phyloP scores from a whole-genome alignment of 1,284 basidiomycete species.

The Ceratobasidium papillatum region DNA sequence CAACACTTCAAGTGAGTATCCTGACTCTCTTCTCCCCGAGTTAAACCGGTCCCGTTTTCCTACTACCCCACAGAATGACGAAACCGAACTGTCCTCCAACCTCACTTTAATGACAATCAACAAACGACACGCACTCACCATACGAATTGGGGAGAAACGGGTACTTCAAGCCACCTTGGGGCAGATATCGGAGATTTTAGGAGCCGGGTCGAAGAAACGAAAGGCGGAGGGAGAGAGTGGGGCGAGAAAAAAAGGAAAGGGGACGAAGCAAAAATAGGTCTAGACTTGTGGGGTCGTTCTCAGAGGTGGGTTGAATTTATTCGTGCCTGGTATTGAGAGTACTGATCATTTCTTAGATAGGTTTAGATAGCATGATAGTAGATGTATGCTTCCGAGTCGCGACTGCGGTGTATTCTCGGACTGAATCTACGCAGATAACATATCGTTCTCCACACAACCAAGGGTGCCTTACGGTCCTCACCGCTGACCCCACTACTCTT shows the following conservation, averaged over 20 bases:
- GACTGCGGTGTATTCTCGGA: constrained; percentile 13
- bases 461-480: neutral
- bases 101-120: constrained; percentile 52
- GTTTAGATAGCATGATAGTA: neutral
- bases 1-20: constrained; percentile 62
- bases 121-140: constrained; percentile 71
- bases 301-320: neutral
- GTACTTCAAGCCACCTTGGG: constrained; percentile 62
- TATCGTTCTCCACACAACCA: neutral
- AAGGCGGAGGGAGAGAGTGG: constrained; percentile 33
- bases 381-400: neutral
- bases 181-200: constrained; percentile 2
- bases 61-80: constrained; percentile 57
- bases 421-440: neutral
- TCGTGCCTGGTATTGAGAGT: neutral
- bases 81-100: constrained; percentile 55
- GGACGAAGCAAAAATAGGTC: neutral
- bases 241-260: constrained; percentile 15
- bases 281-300: neutral
- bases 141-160: constrained; percentile 82
- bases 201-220: constrained; percentile 27
- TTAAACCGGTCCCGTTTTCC: neutral
- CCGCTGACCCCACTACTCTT: neutral
- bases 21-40: constrained; percentile 7
- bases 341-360: neutral